Base-by-base conservation (phyloP, 345 rosid genomes). In the Microthlaspi erraticum region DNA sequence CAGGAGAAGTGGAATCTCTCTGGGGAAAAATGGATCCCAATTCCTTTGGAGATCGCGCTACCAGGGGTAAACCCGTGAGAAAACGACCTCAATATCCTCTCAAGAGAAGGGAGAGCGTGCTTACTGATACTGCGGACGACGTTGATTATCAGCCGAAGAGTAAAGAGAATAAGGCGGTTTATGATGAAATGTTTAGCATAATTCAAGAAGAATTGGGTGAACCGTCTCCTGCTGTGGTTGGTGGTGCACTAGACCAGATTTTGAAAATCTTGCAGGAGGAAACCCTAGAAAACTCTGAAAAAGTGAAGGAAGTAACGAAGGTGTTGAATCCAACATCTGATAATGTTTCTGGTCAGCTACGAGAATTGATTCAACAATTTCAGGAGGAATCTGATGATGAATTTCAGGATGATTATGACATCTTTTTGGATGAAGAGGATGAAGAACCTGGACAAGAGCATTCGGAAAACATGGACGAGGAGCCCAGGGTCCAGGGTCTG, bases 201-300 rank as follows among this genome's bases (percentile, higher is more conserved):
- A 88, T 90, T 82, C 92, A 88, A 61, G 81, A 80, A 68, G 96
- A 86, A 74, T 71, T 91, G 80, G 96, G 94, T 34, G 98, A 91
- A n/a, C 89, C 83, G 72, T 86, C 93, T 5, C 72, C 69, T 23
- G 85, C 81, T 77, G 86, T 93, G 41, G 87, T 86, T 55, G 74
- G 85, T 20, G 93, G 86, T 43, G 96, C 92, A 0, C 97, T 92
- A 0, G 98, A 93, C 79, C 96, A 91, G 89, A 88, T 93, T 70
- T 66, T 90, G 80, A 85, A 92, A 14, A 88, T 93, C 45, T 83
- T 93, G 14, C 90, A 93, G 84, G 87, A 88, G 8, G 90, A 86
- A n/a, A 10, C 74, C 1, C 4, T 81, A 6, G 81, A 80, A 75
- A 81, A 78, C 45, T 78, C 83, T 13, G 93, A 90, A 9, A 88